Evolutionary conservation across 192 early-diverging fungal genomes (phyloP), one percentile per base, ranked within the genome.

Genomic region (Geranomyces variabilis): DNA sequence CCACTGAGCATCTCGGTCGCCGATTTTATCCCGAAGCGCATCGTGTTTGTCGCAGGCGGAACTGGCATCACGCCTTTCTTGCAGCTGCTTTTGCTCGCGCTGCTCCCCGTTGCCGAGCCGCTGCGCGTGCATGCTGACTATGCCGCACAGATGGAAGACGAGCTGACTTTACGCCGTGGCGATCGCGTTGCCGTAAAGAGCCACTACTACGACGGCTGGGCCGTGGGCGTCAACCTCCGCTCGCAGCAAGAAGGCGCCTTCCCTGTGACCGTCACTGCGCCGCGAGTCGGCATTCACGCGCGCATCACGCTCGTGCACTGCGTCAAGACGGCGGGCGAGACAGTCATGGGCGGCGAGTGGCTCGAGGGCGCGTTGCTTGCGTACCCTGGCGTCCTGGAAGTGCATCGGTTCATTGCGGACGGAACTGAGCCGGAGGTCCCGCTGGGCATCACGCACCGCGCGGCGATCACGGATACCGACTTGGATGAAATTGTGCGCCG

Each of bases 141-240:
- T 44, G 19, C n/a, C 33, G 47, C 77, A 26, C 21, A 58, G 14
- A 47, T 60, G 44, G 66, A 57, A 13, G 81, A 82, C 51, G 81
- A 82, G 58, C 47, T 82, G n/a, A 30, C 24, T 19, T 45, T 80
- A 5, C 26, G 28, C 12, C 44, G 55, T 15, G 76, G 76, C n/a
- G 78, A 82, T 46, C n/a, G n/a, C 1, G 78, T 82, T 28, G 33
- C 57, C 13, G 64, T 74, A 22, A 49, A 66, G 26, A 49, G 66
- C 48, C 81, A 82, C 71, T 72, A 68, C 64, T 71, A 65, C 51
- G 81, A 82, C 61, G 81, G 81, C 15, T 83, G 81, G 81, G 73
- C 36, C 34, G 28, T 74, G 44, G 77, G 74, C 30, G 53, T 68
- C 29, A 80, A 80, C 64, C 29, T 72, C 36, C 73, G 64, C 22